Conservation (phyloP, 2,329 filamentous ascomycete genomes). For the Cercospora zeina region DNA sequence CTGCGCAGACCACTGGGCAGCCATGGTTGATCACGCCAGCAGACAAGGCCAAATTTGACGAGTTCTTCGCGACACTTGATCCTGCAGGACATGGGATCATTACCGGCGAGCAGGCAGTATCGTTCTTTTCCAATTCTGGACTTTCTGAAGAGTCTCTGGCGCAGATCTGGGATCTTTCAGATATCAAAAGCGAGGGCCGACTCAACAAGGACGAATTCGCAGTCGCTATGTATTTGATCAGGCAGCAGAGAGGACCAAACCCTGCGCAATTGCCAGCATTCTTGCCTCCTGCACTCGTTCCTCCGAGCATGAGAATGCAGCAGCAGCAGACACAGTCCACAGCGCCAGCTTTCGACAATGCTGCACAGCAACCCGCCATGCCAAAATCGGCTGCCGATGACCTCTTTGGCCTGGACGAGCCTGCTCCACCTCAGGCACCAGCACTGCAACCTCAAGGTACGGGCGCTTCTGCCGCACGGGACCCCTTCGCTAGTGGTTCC, state of each 20-base stretch:
- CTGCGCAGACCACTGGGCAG: constrained; percentile 57
- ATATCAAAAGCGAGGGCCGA: constrained; percentile 86
- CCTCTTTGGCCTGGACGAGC: constrained; percentile 85
- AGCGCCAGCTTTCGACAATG: constrained; percentile 56
- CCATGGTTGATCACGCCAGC: constrained; percentile 82
- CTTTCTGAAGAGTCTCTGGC: constrained; percentile 85
- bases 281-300: constrained; percentile 79
- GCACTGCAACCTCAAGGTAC: constrained; percentile 68
- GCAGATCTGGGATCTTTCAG: constrained; percentile 95
- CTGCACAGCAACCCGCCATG: constrained; percentile 47
- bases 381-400: constrained; percentile 88
- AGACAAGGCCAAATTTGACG: constrained; percentile 86
- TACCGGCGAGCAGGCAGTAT: constrained; percentile 89
- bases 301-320: constrained; percentile 76
- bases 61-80: constrained; percentile 81
- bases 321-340: constrained; percentile 53
- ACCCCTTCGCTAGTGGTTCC: constrained; percentile 62
- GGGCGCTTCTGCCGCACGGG: constrained; percentile 65
- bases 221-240: constrained; percentile 95
- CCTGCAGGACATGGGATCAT: constrained; percentile 78
- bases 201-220: constrained; percentile 89
- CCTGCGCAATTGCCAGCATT: constrained; percentile 68
- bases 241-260: constrained; percentile 77
- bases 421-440: constrained; percentile 51
- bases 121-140: constrained; percentile 89